Percentiles rank a stretch among this genome's conserved stretches.
These are phyloP conservation scores for Paramecium tetraurelia DNA, from an alignment of 73 alveolate genomes.

Conservation along the genomic window DNA sequence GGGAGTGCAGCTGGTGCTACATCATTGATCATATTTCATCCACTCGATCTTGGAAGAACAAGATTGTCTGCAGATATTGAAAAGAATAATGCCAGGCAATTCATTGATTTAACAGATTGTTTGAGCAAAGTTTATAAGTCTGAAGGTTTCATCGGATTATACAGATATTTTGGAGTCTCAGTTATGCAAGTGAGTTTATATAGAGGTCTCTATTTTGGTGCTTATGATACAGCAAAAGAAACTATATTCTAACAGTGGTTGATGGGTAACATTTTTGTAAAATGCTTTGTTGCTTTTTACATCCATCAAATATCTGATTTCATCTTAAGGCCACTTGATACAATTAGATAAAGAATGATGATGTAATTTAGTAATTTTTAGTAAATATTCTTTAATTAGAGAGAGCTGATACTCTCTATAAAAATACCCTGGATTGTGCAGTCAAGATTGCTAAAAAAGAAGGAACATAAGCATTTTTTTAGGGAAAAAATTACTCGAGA, in stretches of 20 bases:
- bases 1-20: slow-evolving; percentile 96
- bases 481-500: slow-evolving; percentile 86
- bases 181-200: slow-evolving; percentile 79
- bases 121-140: slow-evolving; percentile 69
- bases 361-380: slow-evolving; percentile 73
- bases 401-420: slow-evolving; percentile 74
- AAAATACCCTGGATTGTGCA: slow-evolving; percentile 76
- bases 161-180: slow-evolving; percentile 93
- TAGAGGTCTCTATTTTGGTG: slow-evolving; percentile 93
- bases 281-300: slow-evolving; percentile 79
- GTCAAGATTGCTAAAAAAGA: slow-evolving; percentile 71
- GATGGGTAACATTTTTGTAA: slow-evolving; percentile 65
- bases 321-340: slow-evolving; percentile 84
- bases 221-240: slow-evolving; percentile 86
- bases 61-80: slow-evolving; percentile 93
- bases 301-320: slow-evolving; percentile 81
- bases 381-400: not conserved
- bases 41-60: slow-evolving; percentile 93
- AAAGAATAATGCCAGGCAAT: slow-evolving; percentile 75
- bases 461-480: slow-evolving; percentile 84
- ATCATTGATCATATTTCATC: slow-evolving; percentile 81
- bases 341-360: slow-evolving; percentile 94
- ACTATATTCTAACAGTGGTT: slow-evolving; percentile 64
- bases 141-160: slow-evolving; percentile 88
- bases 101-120: slow-evolving; percentile 86